A percentile compares a stretch with the other conserved stretches of the same genome.
These are phyloP conservation scores for Podospora sp. DNA, from an alignment of 495 filamentous ascomycete species.

Conservation along the genomic window DNA sequence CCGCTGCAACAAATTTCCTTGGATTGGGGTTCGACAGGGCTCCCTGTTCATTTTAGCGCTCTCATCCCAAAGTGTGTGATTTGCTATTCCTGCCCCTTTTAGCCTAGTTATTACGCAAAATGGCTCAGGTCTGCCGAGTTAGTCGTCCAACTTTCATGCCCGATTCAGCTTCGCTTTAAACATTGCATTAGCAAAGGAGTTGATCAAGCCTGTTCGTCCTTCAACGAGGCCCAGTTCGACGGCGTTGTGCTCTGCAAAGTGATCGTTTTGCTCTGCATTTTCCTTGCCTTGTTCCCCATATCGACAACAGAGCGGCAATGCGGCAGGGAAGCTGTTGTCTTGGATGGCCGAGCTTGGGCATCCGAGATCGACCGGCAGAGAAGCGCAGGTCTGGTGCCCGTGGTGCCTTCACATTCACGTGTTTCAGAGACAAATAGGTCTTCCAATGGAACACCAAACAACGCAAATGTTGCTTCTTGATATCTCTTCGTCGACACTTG, in stretches of 20 bases:
- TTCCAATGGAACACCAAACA: too few species aligned
- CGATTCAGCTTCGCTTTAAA: neutral
- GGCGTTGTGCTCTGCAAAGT: too few species aligned
- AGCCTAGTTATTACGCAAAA: slow-evolving; percentile 10
- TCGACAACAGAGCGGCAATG: too few species aligned
- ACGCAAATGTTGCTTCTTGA: neutral
- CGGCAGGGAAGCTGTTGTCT: too few species aligned
- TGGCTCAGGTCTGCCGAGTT: slow-evolving; percentile 9
- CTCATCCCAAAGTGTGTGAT: neutral
- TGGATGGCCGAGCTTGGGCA: too few species aligned
- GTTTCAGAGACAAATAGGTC: neutral
- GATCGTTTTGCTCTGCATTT: too few species aligned
- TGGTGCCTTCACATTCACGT: neutral
- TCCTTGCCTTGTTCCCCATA: too few species aligned
- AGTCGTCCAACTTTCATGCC: neutral
- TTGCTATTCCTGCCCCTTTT: slow-evolving; percentile 10
- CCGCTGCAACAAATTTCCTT: slow-evolving; percentile 20
- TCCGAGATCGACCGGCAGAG: too few species aligned
- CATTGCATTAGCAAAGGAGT: neutral
- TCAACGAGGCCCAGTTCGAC: too few species aligned
- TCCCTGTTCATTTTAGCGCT: slow-evolving; percentile 3
- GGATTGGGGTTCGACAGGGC: slow-evolving; percentile 14
- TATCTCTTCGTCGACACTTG: neutral
- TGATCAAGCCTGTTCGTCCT: too few species aligned
- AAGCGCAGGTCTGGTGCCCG: too few species aligned